These are phyloP conservation scores for Cystofilobasidium bisporidii DNA, from an alignment of 768 basidiomycete species.

Conservation along the genomic window DNA sequence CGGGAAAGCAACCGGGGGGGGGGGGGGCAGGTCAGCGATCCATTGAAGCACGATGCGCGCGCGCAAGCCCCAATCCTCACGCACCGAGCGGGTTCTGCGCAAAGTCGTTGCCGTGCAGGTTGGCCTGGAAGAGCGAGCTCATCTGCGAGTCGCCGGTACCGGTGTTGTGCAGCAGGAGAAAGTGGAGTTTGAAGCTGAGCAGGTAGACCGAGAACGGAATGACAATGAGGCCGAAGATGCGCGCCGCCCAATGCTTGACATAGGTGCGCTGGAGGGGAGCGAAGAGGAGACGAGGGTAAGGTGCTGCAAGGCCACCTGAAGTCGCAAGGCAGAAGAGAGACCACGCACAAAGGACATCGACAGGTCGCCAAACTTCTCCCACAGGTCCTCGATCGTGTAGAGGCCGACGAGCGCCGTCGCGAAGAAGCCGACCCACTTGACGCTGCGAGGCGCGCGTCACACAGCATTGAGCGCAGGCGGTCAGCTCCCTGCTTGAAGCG, in stretches of 20 bases:
- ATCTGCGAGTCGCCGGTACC: constrained; percentile 97
- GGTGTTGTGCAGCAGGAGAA: constrained; percentile 82
- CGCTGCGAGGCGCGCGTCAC: constrained; percentile 45
- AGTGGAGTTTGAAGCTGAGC: constrained; percentile 90
- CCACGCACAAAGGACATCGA: constrained; percentile 78
- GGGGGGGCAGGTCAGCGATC: no score
- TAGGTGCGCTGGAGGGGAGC: constrained; percentile 59
- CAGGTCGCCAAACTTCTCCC: constrained; percentile 96
- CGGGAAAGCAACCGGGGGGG: no score
- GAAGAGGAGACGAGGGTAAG: neutral
- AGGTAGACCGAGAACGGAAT: constrained; percentile 88
- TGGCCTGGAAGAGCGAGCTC: constrained; percentile 97
- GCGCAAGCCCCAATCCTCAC: no score
- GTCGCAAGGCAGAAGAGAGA: no score
- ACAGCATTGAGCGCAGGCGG: no score
- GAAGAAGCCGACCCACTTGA: constrained; percentile 94
- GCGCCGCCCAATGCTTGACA: constrained; percentile 79
- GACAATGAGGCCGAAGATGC: constrained; percentile 72
- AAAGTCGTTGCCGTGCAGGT: constrained; percentile 89
- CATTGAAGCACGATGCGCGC: no score
- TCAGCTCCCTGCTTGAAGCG: neutral
- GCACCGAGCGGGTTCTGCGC: constrained; percentile 73
- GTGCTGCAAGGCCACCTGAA: no score
- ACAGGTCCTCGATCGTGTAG: constrained; percentile 94
- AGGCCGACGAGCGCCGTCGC: constrained; percentile 88